Base-by-base conservation (phyloP, 345 rosid genomes). In the Eucalyptus microcorys region DNA sequence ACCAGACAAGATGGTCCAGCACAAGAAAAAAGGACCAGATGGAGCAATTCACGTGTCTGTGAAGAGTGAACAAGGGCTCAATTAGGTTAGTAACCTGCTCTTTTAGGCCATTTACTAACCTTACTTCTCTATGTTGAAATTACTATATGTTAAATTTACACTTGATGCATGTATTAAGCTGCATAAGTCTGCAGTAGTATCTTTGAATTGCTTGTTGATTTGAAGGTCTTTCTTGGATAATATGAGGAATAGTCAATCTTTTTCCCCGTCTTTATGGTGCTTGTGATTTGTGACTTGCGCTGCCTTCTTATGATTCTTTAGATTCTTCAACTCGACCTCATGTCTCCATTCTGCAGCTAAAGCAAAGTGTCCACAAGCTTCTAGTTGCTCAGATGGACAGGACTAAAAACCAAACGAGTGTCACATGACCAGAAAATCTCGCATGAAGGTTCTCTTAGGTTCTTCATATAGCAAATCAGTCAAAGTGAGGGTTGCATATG, bases 21-120 rank as follows among this genome's bases (percentile, higher is more conserved):
- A 97, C 89, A 87, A 91, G 85, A 94, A 92, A 89, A 89, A 50
- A 92, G 99, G 98, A 87, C 99, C 99, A 8, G 88, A 87, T 89
- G 96, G 95, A 87, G 93, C 98, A 61, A 91, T 95, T 80, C 92
- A 64, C 84, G 99, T 97, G 42, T 97, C 97, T 5, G 92, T 94
- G 55, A 95, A 91, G 92, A 93, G 90, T 55, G 94, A 93, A 89
- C 93, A 94, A 89, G 98, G 98, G 89, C 93, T 97, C 37, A 45
- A 88, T 91, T 95, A 94, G 98, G 99, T 96, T 49, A 89, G 4
- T 64, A 22, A 86, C 30, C 6, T 76, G 34, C 50, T 59, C 37
- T 48, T 49, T 48, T 66, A 68, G 16, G 16, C 16, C 7, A 83
- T 43, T 12, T 7, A 10, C n/a, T 87, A 40, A 71, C 22, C 61